Percentiles rank a stretch among this genome's conserved stretches.
Conservation (phyloP, 345 rosid genomes). For the Tarenaya hassleriana region DNA sequence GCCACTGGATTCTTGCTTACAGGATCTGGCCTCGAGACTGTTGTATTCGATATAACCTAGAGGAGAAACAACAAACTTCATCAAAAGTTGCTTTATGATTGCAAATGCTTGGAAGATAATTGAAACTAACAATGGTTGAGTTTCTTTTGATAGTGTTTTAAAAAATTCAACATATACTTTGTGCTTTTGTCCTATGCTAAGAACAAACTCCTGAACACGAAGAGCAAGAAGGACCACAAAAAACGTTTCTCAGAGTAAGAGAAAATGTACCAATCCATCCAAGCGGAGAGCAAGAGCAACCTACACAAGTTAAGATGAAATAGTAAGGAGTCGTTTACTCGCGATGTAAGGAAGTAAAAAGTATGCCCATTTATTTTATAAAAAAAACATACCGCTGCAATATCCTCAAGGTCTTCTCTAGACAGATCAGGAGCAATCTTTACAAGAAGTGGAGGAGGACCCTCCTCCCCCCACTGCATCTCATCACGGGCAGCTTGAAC, state of each 20-base stretch:
- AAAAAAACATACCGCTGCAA: conserved; percentile 67
- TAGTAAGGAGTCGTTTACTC: conserved; percentile 24
- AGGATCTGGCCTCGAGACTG: conserved; percentile 78
- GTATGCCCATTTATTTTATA: background rate
- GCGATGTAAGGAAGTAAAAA: conserved; percentile 2
- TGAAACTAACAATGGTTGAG: background rate
- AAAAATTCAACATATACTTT: too few relatives aligned
- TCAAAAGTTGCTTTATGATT: background rate
- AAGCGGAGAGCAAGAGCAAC: conserved; percentile 91
- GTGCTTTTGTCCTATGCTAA: too few relatives aligned
- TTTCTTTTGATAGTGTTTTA: too few relatives aligned
- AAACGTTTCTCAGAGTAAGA: too few relatives aligned
- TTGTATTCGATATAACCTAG: conserved; percentile 90
- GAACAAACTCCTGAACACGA: background rate
- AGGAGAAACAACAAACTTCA: conserved; percentile 18
- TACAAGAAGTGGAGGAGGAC: conserved; percentile 94
- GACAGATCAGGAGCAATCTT: conserved; percentile 97
- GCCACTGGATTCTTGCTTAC: conserved; percentile 47
- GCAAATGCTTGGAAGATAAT: background rate
- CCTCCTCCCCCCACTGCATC: conserved; percentile 99
- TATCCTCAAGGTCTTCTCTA: conserved; percentile 92
- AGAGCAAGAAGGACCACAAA: background rate
- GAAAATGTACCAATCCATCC: conserved; percentile 84
- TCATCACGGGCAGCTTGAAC: conserved; percentile 99
- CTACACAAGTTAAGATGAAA: conserved; percentile 39